Percentiles rank a stretch among this genome's conserved stretches.
phyloP scores from a whole-genome alignment of 768 basidiomycete species.

The Guyanaporus albipodus region DNA sequence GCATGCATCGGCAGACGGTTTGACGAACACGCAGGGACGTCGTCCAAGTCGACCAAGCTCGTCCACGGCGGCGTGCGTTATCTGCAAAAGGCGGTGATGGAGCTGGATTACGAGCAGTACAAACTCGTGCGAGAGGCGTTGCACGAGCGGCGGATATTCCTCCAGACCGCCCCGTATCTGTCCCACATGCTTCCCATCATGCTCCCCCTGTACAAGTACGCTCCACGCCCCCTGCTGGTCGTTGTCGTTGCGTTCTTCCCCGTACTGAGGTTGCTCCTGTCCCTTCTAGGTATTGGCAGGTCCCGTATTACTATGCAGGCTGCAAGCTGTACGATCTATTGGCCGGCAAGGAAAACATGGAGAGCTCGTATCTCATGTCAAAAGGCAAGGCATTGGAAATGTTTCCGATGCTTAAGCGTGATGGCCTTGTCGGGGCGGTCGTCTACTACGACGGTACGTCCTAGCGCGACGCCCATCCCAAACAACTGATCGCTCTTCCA shows the following conservation, averaged over 20 bases:
- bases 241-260: too few relatives aligned
- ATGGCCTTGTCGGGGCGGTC: conserved; percentile 89
- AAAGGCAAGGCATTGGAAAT: conserved; percentile 90
- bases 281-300: conserved; percentile 85
- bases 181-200: conserved; percentile 94
- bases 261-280: conserved; percentile 5
- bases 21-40: conserved; percentile 60
- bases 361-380: conserved; percentile 90
- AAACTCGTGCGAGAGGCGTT: conserved; percentile 96
- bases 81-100: conserved; percentile 93
- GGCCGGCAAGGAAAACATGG: conserved; percentile 97
- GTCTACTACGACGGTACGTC: conserved; percentile 93
- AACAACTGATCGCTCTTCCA: conserved; percentile 27
- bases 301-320: conserved; percentile 93
- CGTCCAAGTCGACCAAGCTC: conserved; percentile 95
- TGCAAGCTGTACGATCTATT: conserved; percentile 96
- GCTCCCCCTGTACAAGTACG: conserved; percentile 91
- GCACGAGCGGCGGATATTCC: conserved; percentile 87
- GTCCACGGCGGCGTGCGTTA: conserved; percentile 98
- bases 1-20: too few relatives aligned
- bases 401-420: conserved; percentile 93
- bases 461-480: neutral
- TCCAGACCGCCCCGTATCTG: conserved; percentile 94
- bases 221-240: neutral
- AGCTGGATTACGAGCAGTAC: conserved; percentile 94